Evolutionary conservation across 1,139 yeast species (phyloP).

Genomic region (Taphrina pruni): DNA sequence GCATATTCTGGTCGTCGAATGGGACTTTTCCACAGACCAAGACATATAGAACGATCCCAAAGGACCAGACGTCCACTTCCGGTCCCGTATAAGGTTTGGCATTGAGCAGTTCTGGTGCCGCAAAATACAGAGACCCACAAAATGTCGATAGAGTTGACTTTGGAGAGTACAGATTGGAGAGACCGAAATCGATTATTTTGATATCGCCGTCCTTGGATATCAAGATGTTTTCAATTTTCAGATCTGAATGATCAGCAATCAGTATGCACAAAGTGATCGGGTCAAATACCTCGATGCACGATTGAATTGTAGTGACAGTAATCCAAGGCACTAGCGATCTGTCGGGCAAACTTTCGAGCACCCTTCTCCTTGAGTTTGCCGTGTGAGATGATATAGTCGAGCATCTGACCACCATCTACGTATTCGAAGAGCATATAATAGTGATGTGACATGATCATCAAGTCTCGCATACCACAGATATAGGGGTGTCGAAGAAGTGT

Average conservation of each 20-base stretch:
- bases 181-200: constrained; percentile 93
- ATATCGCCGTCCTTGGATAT: constrained; percentile 92
- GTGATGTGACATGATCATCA: constrained; percentile 95
- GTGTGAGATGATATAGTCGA: constrained; percentile 95
- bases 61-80: constrained; percentile 98
- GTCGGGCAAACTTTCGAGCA: constrained; percentile 93
- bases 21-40: constrained; percentile 98
- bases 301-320: constrained; percentile 92
- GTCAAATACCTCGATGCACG: constrained; percentile 67
- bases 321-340: constrained; percentile 93
- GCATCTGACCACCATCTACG: constrained; percentile 96
- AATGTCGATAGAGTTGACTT: constrained; percentile 81
- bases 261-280: not conserved
- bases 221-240: constrained; percentile 95
- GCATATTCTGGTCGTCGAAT: constrained; percentile 92
- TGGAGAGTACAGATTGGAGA: constrained; percentile 82
- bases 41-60: constrained; percentile 94
- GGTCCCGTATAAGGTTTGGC: constrained; percentile 96
- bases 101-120: constrained; percentile 93
- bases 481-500: constrained; percentile 88
- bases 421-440: constrained; percentile 96
- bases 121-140: constrained; percentile 97
- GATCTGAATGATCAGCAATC: constrained; percentile 56
- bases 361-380: constrained; percentile 92
- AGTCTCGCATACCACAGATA: constrained; percentile 89